Conservation (phyloP, 2,329 filamentous ascomycete species). For the Orbilia javanica region DNA sequence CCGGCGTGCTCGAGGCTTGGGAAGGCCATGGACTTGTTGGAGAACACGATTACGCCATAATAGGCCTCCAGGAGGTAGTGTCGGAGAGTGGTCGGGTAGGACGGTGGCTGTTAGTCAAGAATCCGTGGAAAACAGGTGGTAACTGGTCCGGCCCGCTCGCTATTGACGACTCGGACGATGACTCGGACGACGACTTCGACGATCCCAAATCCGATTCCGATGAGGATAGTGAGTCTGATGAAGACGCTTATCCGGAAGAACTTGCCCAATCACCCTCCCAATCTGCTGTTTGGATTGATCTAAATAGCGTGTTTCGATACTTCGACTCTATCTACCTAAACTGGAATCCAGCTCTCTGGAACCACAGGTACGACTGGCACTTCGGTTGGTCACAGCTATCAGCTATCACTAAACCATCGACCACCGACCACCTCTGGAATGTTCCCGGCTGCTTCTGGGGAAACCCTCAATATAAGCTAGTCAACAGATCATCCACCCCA, state of each 20-base stretch:
- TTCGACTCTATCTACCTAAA: conserved; percentile 98
- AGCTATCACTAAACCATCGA: conserved; percentile 68
- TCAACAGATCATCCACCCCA: conserved; percentile 69
- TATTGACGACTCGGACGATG: conserved; percentile 58
- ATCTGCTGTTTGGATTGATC: conserved; percentile 93
- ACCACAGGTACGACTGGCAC: conserved; percentile 85
- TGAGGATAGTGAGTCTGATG: conserved; percentile 39
- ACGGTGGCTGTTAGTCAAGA: conserved; percentile 85
- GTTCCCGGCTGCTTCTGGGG: conserved; percentile 71
- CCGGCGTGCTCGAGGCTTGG: conserved; percentile 86
- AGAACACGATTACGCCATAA: conserved; percentile 92
- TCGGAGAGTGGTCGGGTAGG: conserved; percentile 69
- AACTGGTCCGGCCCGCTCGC: conserved; percentile 73
- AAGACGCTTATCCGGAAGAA: conserved; percentile 63
- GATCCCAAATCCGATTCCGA: conserved; percentile 32
- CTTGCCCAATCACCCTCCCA: conserved; percentile 67
- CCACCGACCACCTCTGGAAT: conserved; percentile 54
- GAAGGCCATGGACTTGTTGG: conserved; percentile 83
- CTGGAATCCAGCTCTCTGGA: conserved; percentile 91
- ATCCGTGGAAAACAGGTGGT: conserved; percentile 90
- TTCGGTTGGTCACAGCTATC: conserved; percentile 80
- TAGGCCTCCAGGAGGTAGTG: conserved; percentile 76
- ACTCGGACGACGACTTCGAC: conserved; percentile 40
- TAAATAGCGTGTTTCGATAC: conserved; percentile 87
- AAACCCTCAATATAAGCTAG: conserved; percentile 78